Evolutionary conservation across 768 basidiomycete genomes (phyloP).

Genomic region (Kwoniella heveanensis): DNA sequence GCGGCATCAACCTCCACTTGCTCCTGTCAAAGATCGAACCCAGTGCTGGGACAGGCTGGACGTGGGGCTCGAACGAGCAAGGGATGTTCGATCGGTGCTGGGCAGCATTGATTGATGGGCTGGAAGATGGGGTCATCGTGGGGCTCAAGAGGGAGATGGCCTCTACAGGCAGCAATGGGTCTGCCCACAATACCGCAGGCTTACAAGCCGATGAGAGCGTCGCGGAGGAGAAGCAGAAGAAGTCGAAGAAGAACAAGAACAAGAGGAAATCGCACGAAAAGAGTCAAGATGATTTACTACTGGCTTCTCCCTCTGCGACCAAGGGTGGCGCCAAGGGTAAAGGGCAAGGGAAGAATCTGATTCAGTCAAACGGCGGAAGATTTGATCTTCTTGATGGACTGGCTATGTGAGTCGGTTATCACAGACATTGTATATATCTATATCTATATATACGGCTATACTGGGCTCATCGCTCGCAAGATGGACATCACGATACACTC

Average conservation of each 20-base stretch:
- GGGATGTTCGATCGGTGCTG: constrained; percentile 21
- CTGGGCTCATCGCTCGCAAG: no score
- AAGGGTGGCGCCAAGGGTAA: not conserved
- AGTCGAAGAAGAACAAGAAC: not conserved
- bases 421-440: no score
- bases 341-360: not conserved
- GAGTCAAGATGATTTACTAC: not conserved
- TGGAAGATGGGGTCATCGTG: constrained; percentile 20
- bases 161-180: not conserved
- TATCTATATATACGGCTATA: no score
- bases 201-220: not conserved
- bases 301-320: not conserved
- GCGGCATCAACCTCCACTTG: constrained; percentile 33
- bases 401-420: not conserved
- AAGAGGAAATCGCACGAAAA: constrained; percentile 3
- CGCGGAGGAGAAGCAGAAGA: not conserved
- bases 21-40: constrained; percentile 22
- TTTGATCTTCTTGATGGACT: not conserved
- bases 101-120: constrained; percentile 31
- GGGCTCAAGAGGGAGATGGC: not conserved
- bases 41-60: constrained; percentile 32
- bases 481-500: no score
- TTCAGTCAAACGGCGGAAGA: not conserved
- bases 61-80: constrained; percentile 24
- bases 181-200: not conserved